Evolutionary conservation across 163 green algal species (phyloP).

Genomic region (Chlorella variabilis): DNA sequence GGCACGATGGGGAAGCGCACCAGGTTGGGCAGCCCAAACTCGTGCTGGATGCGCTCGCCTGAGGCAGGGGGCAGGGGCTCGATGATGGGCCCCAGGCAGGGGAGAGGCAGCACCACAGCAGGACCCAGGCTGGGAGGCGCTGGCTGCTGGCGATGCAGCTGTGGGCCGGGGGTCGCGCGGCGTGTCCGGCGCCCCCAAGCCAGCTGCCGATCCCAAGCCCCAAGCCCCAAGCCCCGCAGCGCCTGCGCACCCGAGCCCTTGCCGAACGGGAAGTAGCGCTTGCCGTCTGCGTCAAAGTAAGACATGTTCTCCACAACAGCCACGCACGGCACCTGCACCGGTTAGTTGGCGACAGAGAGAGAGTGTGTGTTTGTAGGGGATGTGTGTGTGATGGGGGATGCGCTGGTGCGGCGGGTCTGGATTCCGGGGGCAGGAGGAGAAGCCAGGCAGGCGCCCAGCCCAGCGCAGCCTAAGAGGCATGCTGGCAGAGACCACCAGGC

Average conservation of each 20-base stretch:
- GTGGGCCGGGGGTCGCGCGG: too few relatives aligned
- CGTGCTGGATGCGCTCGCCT: conserved; percentile 79
- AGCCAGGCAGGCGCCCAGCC: too few relatives aligned
- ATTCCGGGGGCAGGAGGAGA: neutral
- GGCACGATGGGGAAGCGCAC: conserved; percentile 93
- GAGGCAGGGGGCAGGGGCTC: neutral
- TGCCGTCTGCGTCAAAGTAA: conserved; percentile 94
- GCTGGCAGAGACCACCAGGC: too few relatives aligned
- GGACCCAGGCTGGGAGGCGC: too few relatives aligned
- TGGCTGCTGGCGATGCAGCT: too few relatives aligned
- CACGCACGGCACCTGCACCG: conserved; percentile 92
- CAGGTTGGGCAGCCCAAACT: conserved; percentile 96
- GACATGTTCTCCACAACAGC: conserved; percentile 99
- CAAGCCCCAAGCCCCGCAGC: too few relatives aligned
- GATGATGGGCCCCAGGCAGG: neutral
- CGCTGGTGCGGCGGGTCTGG: neutral
- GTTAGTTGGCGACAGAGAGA: neutral
- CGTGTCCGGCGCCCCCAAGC: too few relatives aligned
- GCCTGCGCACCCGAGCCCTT: conserved; percentile 62
- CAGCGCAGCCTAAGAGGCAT: too few relatives aligned
- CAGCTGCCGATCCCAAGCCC: too few relatives aligned
- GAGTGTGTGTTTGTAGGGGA: too few relatives aligned
- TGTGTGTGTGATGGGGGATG: too few relatives aligned
- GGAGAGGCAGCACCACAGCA: too few relatives aligned
- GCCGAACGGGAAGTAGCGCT: conserved; percentile 84